phyloP scores from a whole-genome alignment of 805 yeast genomes.

The Lachancea sp. region DNA sequence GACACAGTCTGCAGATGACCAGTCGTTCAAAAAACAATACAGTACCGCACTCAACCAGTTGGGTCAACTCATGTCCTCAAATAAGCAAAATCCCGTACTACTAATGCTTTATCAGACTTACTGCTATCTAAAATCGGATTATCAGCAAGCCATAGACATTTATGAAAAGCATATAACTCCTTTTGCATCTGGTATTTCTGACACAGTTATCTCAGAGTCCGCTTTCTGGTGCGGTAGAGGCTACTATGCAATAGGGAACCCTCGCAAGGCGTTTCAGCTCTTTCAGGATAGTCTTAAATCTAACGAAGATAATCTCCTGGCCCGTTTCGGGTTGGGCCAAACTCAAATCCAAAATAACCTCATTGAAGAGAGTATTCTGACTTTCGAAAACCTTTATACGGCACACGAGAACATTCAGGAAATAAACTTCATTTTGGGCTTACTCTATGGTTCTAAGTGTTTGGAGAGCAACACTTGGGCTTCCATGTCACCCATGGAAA shows the following conservation, averaged over 20 bases:
- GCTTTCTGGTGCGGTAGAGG: conserved; percentile 84
- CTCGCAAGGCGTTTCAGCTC: conserved; percentile 59
- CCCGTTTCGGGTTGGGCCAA: conserved; percentile 81
- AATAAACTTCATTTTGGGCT: conserved; percentile 68
- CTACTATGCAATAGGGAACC: conserved; percentile 52
- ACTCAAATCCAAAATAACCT: conserved; percentile 70
- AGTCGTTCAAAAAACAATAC: conserved; percentile 57
- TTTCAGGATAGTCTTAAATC: conserved; percentile 67
- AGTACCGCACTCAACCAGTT: conserved; percentile 47
- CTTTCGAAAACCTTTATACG: conserved; percentile 70
- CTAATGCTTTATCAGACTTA: conserved; percentile 63
- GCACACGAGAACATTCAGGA: conserved; percentile 65
- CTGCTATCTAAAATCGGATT: conserved; percentile 62
- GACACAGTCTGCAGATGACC: conserved; percentile 41
- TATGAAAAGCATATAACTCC: conserved; percentile 43
- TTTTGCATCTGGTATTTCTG: conserved; percentile 30
- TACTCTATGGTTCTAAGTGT: conserved; percentile 55
- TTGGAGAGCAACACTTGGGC: conserved; percentile 13
- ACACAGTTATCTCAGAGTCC: conserved; percentile 51
- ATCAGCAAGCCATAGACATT: conserved; percentile 49
- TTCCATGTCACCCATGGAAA: conserved; percentile 8
- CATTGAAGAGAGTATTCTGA: conserved; percentile 74
- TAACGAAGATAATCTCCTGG: conserved; percentile 57
- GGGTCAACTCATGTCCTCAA: conserved; percentile 33
- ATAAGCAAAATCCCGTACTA: conserved; percentile 52